Percentiles rank a stretch among this genome's conserved stretches.
phyloP scores from a whole-genome alignment of 2,329 filamentous ascomycete genomes.

The Pseudogymnoascus verrucosus region DNA sequence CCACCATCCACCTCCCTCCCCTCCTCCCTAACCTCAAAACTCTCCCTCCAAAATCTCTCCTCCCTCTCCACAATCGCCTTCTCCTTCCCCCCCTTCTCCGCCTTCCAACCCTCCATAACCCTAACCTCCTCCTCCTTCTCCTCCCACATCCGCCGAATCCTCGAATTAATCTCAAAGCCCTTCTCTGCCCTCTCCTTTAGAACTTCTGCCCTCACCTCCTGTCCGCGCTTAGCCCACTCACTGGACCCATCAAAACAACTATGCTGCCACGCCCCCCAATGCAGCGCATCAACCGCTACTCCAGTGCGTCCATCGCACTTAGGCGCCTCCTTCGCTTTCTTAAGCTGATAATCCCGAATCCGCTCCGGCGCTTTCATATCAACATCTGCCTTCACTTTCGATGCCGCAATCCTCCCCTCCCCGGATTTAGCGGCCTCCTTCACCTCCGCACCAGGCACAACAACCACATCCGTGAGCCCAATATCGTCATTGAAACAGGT shows the following conservation, averaged over 20 bases:
- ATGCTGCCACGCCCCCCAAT: background rate
- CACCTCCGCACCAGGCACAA: background rate
- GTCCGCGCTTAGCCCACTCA: background rate
- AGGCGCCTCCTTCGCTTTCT: background rate
- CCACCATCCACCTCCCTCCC: background rate
- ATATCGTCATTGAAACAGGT: background rate
- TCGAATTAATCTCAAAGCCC: slow-evolving; percentile 3
- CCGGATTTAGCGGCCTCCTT: background rate
- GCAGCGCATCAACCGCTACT: background rate
- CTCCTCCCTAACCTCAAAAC: slow-evolving; percentile 5
- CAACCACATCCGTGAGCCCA: background rate
- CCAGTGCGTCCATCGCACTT: background rate
- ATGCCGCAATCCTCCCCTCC: background rate
- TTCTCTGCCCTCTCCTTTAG: slow-evolving; percentile 42
- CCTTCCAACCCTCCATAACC: background rate
- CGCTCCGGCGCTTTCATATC: background rate
- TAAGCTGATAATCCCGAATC: background rate
- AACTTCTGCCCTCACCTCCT: slow-evolving; percentile 44
- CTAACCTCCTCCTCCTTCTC: background rate
- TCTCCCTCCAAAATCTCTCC: background rate
- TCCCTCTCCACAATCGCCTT: background rate
- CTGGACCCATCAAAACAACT: background rate
- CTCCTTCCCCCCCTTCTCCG: background rate
- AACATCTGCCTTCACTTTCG: background rate
- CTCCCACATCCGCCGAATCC: background rate